Percentiles rank a stretch among this genome's conserved stretches.
phyloP scores from a whole-genome alignment of 2,329 filamentous ascomycete species.

The Lizonia empirigonia region DNA sequence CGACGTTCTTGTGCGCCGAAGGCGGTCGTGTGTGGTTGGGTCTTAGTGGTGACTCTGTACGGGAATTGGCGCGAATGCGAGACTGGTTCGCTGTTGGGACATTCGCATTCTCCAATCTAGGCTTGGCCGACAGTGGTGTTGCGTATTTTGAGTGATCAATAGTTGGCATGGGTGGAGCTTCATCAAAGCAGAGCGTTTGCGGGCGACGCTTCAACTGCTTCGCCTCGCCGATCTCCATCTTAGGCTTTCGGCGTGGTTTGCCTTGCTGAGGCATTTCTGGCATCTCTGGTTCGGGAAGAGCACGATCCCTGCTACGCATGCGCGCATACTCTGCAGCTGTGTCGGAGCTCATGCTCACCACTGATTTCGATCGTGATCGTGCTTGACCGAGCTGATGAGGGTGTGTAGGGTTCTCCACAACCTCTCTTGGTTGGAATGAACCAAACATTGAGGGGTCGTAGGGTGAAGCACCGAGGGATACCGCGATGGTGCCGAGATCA shows the following conservation, averaged over 20 bases:
- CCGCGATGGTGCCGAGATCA: slow-evolving; percentile 51
- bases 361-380: slow-evolving; percentile 37
- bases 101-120: slow-evolving; percentile 12
- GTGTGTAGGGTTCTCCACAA: slow-evolving; percentile 36
- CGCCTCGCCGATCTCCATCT: slow-evolving; percentile 32
- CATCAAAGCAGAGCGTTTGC: slow-evolving; percentile 10
- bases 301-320: slow-evolving; percentile 44
- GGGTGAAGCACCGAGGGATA: slow-evolving; percentile 50
- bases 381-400: slow-evolving; percentile 44
- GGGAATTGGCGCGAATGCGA: slow-evolving; percentile 7
- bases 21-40: slow-evolving; percentile 15
- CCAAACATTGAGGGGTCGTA: slow-evolving; percentile 50
- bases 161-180: slow-evolving; percentile 27
- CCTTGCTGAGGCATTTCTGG: slow-evolving; percentile 30
- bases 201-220: slow-evolving; percentile 27
- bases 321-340: slow-evolving; percentile 46
- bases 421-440: slow-evolving; percentile 20
- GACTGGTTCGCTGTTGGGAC: slow-evolving; percentile 7
- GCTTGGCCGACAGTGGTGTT: slow-evolving; percentile 10
- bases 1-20: slow-evolving; percentile 19
- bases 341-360: slow-evolving; percentile 44
- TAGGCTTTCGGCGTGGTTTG: slow-evolving; percentile 37
- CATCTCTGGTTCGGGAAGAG: slow-evolving; percentile 24
- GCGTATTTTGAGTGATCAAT: slow-evolving; percentile 26
- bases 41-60: slow-evolving; percentile 8